Percentiles rank a stretch among this genome's conserved stretches.
phyloP scores from a whole-genome alignment of 2,329 filamentous ascomycete species.

The Talaromyces sp. region DNA sequence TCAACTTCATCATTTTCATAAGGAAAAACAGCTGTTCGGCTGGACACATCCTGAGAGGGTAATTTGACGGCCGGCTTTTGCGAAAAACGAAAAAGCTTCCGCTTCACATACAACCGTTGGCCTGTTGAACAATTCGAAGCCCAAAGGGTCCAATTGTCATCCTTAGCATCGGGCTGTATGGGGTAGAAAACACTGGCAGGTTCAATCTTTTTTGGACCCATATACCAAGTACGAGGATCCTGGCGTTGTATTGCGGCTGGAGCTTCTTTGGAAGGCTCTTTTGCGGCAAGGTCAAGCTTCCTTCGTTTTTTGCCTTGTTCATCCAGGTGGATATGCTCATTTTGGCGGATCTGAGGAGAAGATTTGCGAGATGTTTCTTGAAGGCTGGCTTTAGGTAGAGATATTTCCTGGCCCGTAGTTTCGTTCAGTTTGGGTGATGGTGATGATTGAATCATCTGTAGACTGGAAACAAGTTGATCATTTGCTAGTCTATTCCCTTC shows the following conservation, averaged over 20 bases:
- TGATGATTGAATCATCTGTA: constrained; percentile 1
- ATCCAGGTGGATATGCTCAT: constrained; percentile 22
- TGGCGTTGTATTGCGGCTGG: neutral
- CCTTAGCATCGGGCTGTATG: constrained; percentile 19
- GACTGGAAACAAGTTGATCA: neutral
- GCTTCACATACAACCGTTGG: constrained; percentile 26
- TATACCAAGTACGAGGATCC: constrained; percentile 25
- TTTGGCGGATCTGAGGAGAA: constrained; percentile 9
- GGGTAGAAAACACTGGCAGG: constrained; percentile 41
- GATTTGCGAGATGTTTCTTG: neutral
- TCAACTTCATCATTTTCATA: constrained; percentile 16
- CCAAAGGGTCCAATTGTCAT: constrained; percentile 21
- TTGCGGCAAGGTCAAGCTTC: constrained; percentile 17
- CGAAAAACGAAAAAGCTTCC: constrained; percentile 22
- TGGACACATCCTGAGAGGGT: constrained; percentile 13
- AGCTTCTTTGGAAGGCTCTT: neutral
- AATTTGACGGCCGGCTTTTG: constrained; percentile 20
- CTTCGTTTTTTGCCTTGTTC: constrained; percentile 25
- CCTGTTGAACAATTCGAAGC: constrained; percentile 19
- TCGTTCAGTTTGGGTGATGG: constrained; percentile 5
- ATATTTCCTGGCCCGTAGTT: neutral
- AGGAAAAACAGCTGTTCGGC: constrained; percentile 23
- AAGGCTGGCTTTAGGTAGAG: constrained; percentile 40
- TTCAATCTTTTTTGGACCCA: constrained; percentile 32
- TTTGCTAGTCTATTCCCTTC: neutral